Evolutionary conservation across 2,329 filamentous ascomycete genomes (phyloP), one percentile per base, ranked within the genome.

Genomic region (Aspergillus vadensis): DNA sequence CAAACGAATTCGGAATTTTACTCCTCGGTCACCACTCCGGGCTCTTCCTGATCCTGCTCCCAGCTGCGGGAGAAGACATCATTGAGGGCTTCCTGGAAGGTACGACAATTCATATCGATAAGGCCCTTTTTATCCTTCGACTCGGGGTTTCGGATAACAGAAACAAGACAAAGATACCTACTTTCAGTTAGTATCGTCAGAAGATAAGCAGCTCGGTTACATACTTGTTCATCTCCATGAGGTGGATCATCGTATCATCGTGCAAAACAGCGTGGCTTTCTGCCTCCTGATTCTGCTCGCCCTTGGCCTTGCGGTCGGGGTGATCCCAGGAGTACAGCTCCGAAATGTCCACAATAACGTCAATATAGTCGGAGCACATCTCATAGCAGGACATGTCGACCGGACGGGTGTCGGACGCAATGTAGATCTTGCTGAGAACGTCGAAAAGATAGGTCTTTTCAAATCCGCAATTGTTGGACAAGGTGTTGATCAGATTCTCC

Each of bases 401-500:
- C 0, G 94, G 94, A 41, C 91, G 90, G 30, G 90, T 95, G 75
- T 99, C 95, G 5, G 94, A 97, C 0, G 95, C 95, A 68, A 99
- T 96, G 80, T 99, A 99, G 64, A 99, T 97, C 80, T 99, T 99
- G 79, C 91, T 96, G 68, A 96, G 86, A 8, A 98, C 93, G 73
- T 99, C 96, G 74, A 99, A 99, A 6, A 99, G 86, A 75, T 99
- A 99, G 3, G 93, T 94, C 79, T 99, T 99, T 75, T 98, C 93
- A 74, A 99, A 97, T 51, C 91, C 90, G 73, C 93, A 98, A 14
- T 92, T 95, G 63, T 91, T 91, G 79, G 92, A 96, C 44, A 99
- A 85, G 67, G 94, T 95, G 71, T 96, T 97, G 70, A 99, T 89
- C 77, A 99, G 86, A 54, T 92, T 90, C 78, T 99, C 95, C 58